phyloP scores from a whole-genome alignment of 2,329 filamentous ascomycete genomes.

The Aspergillus felis region DNA sequence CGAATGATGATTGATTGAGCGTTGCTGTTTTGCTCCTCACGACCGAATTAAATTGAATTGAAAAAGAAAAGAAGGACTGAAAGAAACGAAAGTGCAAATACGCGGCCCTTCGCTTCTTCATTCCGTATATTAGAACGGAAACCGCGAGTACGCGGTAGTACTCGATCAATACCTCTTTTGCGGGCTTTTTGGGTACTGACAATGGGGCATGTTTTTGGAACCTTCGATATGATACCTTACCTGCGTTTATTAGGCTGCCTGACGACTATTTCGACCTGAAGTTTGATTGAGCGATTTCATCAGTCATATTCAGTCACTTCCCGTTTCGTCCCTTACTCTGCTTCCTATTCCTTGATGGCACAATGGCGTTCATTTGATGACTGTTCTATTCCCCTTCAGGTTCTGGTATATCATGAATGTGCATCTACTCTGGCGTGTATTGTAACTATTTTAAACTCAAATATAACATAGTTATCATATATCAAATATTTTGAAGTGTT shows the following conservation, averaged over 20 bases:
- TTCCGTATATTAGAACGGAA: conserved; percentile 8
- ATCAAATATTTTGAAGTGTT: background rate
- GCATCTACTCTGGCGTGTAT: conserved; percentile 18
- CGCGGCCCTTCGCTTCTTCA: conserved; percentile 4
- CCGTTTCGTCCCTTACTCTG: background rate
- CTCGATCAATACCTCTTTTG: background rate
- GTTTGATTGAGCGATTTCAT: background rate
- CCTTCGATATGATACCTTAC: conserved; percentile 29
- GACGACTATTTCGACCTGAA: conserved; percentile 7
- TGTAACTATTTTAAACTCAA: conserved; percentile 10
- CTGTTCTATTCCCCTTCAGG: conserved; percentile 3
- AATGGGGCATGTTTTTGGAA: conserved; percentile 18
- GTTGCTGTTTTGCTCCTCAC: background rate
- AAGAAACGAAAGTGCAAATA: background rate
- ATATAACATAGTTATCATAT: background rate
- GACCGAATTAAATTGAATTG: background rate
- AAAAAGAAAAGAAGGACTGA: background rate
- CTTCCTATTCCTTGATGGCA: conserved; percentile 11
- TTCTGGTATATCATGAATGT: conserved; percentile 17
- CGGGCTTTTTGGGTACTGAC: conserved; percentile 10
- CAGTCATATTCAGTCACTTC: background rate
- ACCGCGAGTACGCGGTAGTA: background rate
- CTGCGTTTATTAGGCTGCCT: conserved; percentile 13
- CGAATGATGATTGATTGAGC: conserved; percentile 46
- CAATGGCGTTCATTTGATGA: conserved; percentile 17